Percentiles rank a stretch among this genome's conserved stretches.
phyloP scores from a whole-genome alignment of 192 early-diverging fungal species.

The Linnemannia hyalina region DNA sequence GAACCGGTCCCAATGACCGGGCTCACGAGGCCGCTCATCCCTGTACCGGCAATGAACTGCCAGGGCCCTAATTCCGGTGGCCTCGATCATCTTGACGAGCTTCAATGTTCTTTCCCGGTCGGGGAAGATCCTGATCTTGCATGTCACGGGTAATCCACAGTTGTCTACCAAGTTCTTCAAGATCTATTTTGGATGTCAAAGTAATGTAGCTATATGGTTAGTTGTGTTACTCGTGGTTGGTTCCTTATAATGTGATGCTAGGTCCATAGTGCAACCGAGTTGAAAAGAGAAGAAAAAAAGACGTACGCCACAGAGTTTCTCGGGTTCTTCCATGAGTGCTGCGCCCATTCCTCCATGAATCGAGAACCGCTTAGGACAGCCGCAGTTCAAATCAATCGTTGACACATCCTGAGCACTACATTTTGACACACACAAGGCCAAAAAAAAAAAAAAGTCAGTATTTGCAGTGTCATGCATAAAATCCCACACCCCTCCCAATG shows the following conservation, averaged over 20 bases:
- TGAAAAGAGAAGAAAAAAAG: neutral
- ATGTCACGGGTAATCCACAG: conserved; percentile 81
- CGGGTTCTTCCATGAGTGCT: conserved; percentile 87
- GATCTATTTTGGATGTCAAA: conserved; percentile 59
- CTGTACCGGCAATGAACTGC: conserved; percentile 90
- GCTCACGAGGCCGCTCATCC: conserved; percentile 82
- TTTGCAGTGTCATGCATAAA: neutral
- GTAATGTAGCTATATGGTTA: neutral
- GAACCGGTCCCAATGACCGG: conserved; percentile 89
- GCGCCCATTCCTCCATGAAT: conserved; percentile 95
- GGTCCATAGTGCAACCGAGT: no score
- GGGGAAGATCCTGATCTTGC: conserved; percentile 70
- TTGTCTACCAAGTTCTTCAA: conserved; percentile 79
- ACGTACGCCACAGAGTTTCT: conserved; percentile 77
- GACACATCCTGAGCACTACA: conserved; percentile 83
- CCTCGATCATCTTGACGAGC: conserved; percentile 85
- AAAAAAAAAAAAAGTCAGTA: conserved; percentile 15
- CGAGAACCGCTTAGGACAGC: conserved; percentile 97
- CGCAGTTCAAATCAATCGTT: conserved; percentile 97
- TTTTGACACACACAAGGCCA: neutral
- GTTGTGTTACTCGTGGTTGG: neutral
- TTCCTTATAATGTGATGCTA: neutral
- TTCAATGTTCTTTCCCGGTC: conserved; percentile 83
- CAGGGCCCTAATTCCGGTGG: conserved; percentile 88
- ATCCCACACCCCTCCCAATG: neutral